These are phyloP conservation scores for Begonia masoniana DNA, from an alignment of 306 rosid species.

Conservation along the genomic window DNA sequence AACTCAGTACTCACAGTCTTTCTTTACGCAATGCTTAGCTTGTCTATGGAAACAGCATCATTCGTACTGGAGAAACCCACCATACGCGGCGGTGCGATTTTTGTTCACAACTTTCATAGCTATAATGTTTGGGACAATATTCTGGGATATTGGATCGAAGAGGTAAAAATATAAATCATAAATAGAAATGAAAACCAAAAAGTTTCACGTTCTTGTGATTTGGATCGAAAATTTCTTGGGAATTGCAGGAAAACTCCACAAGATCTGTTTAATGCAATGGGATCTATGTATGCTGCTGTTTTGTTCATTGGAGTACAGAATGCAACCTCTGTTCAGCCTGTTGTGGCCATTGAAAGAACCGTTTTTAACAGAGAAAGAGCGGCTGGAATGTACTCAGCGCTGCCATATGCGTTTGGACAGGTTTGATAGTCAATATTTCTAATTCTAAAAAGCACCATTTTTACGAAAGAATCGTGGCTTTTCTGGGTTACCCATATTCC, in stretches of 20 bases:
- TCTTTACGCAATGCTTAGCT: conserved; percentile 58
- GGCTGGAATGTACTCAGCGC: conserved; percentile 87
- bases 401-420: conserved; percentile 86
- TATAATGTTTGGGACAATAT: conserved; percentile 65
- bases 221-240: background rate
- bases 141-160: conserved; percentile 72
- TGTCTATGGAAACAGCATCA: conserved; percentile 81
- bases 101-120: conserved; percentile 64
- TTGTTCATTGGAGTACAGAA: conserved; percentile 68
- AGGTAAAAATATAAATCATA: conserved; percentile 26
- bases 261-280: conserved; percentile 79
- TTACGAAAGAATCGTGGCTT: background rate
- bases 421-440: background rate
- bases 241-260: conserved; percentile 44
- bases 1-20: conserved; percentile 51
- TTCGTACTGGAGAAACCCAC: conserved; percentile 85
- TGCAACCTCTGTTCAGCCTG: conserved; percentile 58
- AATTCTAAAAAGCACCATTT: background rate
- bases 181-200: too few relatives aligned
- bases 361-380: conserved; percentile 85
- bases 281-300: conserved; percentile 71
- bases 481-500: too few relatives aligned
- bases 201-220: too few relatives aligned
- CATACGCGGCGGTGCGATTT: conserved; percentile 62
- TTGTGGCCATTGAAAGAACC: conserved; percentile 77